These are phyloP conservation scores for Colletotrichum musicola DNA, from an alignment of 2,329 filamentous ascomycete species.

Conservation along the genomic window DNA sequence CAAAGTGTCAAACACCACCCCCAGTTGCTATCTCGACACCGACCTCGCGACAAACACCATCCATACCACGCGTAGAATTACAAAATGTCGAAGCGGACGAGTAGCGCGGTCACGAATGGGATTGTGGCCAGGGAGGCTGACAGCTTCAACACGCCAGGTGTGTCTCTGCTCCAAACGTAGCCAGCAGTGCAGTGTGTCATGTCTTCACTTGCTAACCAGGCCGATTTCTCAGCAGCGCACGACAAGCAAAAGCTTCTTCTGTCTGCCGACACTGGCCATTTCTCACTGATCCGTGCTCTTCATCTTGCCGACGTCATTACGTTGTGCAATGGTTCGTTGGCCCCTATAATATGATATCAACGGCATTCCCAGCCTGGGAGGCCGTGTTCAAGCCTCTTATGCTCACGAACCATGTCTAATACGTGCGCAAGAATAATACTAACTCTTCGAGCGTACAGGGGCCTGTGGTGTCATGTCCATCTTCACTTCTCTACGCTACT, in stretches of 20 bases:
- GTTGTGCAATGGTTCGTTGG: constrained; percentile 76
- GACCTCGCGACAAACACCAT: background rate
- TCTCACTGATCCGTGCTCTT: constrained; percentile 76
- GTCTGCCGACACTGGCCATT: constrained; percentile 78
- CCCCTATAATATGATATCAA: background rate
- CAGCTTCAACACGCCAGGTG: constrained; percentile 50
- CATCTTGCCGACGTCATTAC: constrained; percentile 89
- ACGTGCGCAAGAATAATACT: background rate
- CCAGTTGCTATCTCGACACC: no score
- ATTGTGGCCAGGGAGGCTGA: constrained; percentile 50
- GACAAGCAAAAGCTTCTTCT: constrained; percentile 84
- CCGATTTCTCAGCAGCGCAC: constrained; percentile 58
- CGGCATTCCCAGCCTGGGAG: no score
- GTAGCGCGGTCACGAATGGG: constrained; percentile 62
- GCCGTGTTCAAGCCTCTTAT: no score
- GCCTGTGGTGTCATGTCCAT: constrained; percentile 91
- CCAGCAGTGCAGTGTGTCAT: no score
- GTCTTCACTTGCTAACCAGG: no score
- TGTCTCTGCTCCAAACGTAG: constrained; percentile 31
- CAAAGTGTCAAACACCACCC: no score
- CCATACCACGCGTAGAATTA: background rate
- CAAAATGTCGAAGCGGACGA: constrained; percentile 74
- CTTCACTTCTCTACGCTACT: constrained; percentile 95
- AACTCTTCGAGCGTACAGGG: constrained; percentile 15
- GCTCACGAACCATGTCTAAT: constrained; percentile 15